Conservation (phyloP, 257 asterid species). For the Solanum arcanum region DNA sequence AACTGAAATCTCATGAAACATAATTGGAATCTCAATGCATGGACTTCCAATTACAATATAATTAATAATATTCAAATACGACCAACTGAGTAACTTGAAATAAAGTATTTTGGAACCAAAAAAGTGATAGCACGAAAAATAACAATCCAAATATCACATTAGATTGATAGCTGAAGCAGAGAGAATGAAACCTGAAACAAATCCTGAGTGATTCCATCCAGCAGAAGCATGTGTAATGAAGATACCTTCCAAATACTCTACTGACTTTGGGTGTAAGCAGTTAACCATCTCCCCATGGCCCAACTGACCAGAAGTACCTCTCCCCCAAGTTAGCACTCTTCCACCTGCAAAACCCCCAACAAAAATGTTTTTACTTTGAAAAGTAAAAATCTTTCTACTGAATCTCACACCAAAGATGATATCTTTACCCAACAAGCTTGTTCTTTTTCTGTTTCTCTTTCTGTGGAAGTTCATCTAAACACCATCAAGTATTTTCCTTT, state of each 20-base stretch:
- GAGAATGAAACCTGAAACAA: slow-evolving; percentile 54
- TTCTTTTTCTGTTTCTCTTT: not conserved
- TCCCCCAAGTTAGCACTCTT: slow-evolving; percentile 81
- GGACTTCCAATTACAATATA: not conserved
- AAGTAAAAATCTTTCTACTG: not conserved
- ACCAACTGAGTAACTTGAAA: not conserved
- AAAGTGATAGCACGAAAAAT: not conserved
- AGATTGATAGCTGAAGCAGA: not conserved
- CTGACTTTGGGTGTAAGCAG: slow-evolving; percentile 30
- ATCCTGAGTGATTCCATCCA: slow-evolving; percentile 97
- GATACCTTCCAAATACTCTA: slow-evolving; percentile 30
- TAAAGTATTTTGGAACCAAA: not conserved
- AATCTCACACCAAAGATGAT: not conserved
- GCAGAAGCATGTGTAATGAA: slow-evolving; percentile 60
- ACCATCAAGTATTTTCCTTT: not conserved
- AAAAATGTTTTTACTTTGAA: not conserved
- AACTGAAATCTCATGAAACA: not conserved
- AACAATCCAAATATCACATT: not conserved
- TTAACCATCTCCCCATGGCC: slow-evolving; percentile 70
- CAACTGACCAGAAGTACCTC: slow-evolving; percentile 85
- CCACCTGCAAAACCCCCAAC: slow-evolving; percentile 43
- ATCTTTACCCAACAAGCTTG: not conserved
- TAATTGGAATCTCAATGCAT: not conserved
- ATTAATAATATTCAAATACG: not conserved
- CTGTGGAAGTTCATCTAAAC: not conserved